A percentile compares a stretch with the other conserved stretches of the same genome.
These are phyloP conservation scores for Aeminium ludgeri DNA, from an alignment of 495 filamentous ascomycete species.

Conservation along the genomic window DNA sequence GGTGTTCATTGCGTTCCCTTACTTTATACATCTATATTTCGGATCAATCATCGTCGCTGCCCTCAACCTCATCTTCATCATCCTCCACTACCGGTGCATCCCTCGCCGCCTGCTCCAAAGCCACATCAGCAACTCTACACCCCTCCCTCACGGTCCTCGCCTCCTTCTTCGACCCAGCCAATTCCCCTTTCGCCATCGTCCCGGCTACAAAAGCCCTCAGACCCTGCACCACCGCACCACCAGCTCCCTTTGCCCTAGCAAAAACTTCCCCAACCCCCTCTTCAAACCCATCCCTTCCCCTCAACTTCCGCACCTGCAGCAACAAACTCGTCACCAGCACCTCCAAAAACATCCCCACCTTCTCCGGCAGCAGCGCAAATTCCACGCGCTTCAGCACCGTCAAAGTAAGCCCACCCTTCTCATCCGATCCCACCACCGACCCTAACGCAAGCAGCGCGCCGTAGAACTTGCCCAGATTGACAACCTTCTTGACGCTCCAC, in stretches of 20 bases:
- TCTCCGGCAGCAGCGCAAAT: conserved; percentile 2
- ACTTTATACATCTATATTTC: no score
- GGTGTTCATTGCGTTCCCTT: no score
- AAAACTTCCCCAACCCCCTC: conserved; percentile 49
- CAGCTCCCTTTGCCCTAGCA: conserved; percentile 37
- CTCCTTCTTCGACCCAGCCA: conserved; percentile 43
- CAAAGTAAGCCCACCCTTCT: conserved; percentile 38
- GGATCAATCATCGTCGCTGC: no score
- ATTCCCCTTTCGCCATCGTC: conserved; percentile 52
- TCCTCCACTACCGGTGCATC: background rate
- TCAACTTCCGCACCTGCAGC: conserved; percentile 10
- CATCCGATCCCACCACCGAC: no score
- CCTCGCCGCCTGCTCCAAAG: background rate
- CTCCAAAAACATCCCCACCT: conserved; percentile 4
- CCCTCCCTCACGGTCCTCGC: conserved; percentile 51
- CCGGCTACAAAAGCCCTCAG: conserved; percentile 66
- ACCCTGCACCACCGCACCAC: conserved; percentile 49
- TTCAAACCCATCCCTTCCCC: conserved; percentile 29
- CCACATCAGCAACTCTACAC: conserved; percentile 26
- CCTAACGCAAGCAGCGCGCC: conserved; percentile 54
- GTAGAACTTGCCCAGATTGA: conserved; percentile 80
- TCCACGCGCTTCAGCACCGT: conserved; percentile 39
- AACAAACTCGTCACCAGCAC: conserved; percentile 6
- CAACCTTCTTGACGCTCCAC: conserved; percentile 45
- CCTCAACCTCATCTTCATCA: conserved; percentile 1